A percentile compares a stretch with the other conserved stretches of the same genome.
Evolutionary conservation across 2,329 filamentous ascomycete genomes (phyloP).

Genomic region (Zasmidium cellare): DNA sequence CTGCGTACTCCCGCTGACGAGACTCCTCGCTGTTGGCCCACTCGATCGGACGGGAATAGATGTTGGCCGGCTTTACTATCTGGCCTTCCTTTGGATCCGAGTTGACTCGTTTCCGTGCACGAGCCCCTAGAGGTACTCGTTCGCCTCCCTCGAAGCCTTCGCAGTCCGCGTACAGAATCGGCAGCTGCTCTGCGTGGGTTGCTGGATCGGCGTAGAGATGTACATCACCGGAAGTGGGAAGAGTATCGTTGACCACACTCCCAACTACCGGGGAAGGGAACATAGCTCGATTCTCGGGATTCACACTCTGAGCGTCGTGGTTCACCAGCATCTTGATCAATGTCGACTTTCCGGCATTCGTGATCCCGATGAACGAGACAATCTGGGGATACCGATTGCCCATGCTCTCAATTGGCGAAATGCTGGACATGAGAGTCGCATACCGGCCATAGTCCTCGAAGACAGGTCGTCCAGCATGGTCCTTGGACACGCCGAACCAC

Average conservation of each 20-base stretch:
- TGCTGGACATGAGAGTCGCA: slow-evolving; percentile 43
- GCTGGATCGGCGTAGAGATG: slow-evolving; percentile 54
- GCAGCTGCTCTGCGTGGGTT: slow-evolving; percentile 39
- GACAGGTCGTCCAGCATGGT: slow-evolving; percentile 30
- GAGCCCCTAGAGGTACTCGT: slow-evolving; percentile 37
- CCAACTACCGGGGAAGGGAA: slow-evolving; percentile 49
- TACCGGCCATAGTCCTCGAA: slow-evolving; percentile 49
- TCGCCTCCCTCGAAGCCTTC: slow-evolving; percentile 56
- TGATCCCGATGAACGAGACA: slow-evolving; percentile 37
- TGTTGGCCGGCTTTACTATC: slow-evolving; percentile 11
- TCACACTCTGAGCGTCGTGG: slow-evolving; percentile 34
- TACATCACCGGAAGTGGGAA: slow-evolving; percentile 53
- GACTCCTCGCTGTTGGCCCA: slow-evolving; percentile 34
- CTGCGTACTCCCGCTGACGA: slow-evolving; percentile 39
- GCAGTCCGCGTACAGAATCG: slow-evolving; percentile 54
- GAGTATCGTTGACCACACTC: slow-evolving; percentile 37
- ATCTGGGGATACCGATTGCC: slow-evolving; percentile 34
- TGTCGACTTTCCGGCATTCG: slow-evolving; percentile 51
- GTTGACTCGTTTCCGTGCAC: slow-evolving; percentile 19
- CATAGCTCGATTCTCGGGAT: slow-evolving; percentile 28
- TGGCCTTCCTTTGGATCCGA: slow-evolving; percentile 16
- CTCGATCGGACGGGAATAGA: slow-evolving; percentile 31
- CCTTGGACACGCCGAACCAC: slow-evolving; percentile 41
- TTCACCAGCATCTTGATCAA: slow-evolving; percentile 52
- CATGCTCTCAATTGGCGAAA: slow-evolving; percentile 28